Evolutionary conservation across 768 basidiomycete species (phyloP).

Genomic region (Leccinum fibrillosum): DNA sequence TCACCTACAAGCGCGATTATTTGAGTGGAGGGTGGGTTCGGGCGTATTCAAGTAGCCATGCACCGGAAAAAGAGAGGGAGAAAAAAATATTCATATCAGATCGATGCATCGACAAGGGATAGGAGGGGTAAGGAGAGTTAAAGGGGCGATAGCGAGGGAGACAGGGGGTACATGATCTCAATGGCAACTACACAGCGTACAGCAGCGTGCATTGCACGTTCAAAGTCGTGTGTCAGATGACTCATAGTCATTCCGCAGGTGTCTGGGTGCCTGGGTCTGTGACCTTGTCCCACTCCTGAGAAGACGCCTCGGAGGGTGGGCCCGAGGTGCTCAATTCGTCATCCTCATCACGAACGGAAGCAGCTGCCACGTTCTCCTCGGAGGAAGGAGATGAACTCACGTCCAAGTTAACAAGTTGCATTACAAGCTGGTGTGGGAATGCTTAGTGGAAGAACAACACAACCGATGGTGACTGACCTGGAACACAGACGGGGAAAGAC

Average conservation of each 20-base stretch:
- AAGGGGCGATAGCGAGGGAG: slow-evolving; percentile 13
- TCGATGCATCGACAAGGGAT: slow-evolving; percentile 29
- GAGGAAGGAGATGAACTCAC: slow-evolving; percentile 66
- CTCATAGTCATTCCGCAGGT: slow-evolving; percentile 39
- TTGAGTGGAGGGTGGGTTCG: slow-evolving; percentile 10
- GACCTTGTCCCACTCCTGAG: slow-evolving; percentile 88
- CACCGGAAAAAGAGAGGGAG: slow-evolving; percentile 20
- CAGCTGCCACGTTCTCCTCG: slow-evolving; percentile 23
- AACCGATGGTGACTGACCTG: slow-evolving; percentile 45
- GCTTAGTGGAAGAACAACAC: slow-evolving; percentile 4
- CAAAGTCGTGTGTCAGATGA: slow-evolving; percentile 25
- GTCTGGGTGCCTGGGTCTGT: slow-evolving; percentile 68
- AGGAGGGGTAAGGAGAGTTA: slow-evolving; percentile 18
- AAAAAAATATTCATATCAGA: slow-evolving; percentile 61
- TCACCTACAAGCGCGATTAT: slow-evolving; percentile 46
- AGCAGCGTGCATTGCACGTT: slow-evolving; percentile 28
- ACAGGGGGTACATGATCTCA: slow-evolving; percentile 23
- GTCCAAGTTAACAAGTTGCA: slow-evolving; percentile 85
- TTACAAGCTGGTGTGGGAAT: slow-evolving; percentile 48
- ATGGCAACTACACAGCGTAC: slow-evolving; percentile 31
- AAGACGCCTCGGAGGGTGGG: slow-evolving; percentile 83
- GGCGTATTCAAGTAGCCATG: slow-evolving; percentile 12
- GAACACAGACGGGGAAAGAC: slow-evolving; percentile 77
- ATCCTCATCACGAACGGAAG: slow-evolving; percentile 42
- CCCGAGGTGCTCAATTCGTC: slow-evolving; percentile 59